A percentile compares a stretch with the other conserved stretches of the same genome.
Evolutionary conservation across 2,329 filamentous ascomycete genomes (phyloP).

Genomic region (Talaromyces sp.): DNA sequence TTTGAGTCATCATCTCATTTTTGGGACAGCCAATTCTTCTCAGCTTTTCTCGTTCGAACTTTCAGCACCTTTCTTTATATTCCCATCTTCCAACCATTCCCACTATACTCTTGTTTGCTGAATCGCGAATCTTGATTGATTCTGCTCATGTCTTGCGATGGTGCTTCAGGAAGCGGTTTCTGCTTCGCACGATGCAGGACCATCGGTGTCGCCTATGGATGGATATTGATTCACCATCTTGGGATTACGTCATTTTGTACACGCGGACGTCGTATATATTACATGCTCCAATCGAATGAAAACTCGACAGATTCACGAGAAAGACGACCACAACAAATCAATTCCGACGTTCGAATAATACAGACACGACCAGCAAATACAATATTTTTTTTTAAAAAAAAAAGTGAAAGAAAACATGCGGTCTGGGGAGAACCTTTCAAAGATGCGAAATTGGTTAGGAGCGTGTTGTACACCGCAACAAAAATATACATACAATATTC

Average conservation of each 20-base stretch:
- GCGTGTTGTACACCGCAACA: background rate
- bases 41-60: background rate
- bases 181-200: background rate
- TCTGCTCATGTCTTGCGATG: background rate
- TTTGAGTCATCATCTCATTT: background rate
- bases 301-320: background rate
- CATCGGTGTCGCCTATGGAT: background rate
- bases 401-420: background rate
- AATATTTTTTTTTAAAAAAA: background rate
- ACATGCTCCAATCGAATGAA: background rate
- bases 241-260: background rate
- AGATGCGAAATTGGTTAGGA: background rate
- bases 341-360: background rate
- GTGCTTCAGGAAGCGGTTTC: background rate
- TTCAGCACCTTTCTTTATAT: background rate
- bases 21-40: background rate
- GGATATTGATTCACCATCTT: background rate
- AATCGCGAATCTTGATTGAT: background rate
- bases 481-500: slow-evolving; percentile 4
- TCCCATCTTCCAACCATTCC: background rate
- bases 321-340: background rate
- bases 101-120: background rate
- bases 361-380: background rate
- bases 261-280: background rate
- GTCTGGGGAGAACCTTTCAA: background rate